Evolutionary conservation across 1,284 basidiomycete genomes (phyloP).

Genomic region (Cystobasidium sp.): DNA sequence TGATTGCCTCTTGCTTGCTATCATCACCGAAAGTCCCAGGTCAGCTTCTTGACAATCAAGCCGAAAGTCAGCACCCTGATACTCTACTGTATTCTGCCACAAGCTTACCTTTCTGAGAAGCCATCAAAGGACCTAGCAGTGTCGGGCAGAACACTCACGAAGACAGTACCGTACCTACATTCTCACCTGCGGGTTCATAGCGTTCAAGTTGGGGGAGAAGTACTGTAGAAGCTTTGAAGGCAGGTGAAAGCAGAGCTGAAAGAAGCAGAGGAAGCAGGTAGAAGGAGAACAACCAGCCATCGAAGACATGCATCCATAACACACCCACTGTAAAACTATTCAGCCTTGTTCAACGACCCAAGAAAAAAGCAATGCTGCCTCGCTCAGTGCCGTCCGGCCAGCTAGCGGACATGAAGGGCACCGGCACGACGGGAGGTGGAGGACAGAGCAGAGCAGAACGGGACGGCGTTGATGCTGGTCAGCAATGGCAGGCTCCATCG

Average conservation of each 20-base stretch:
- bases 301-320: conserved; percentile 2
- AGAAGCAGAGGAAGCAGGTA: not conserved
- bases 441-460: not conserved
- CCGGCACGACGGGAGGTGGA: not conserved
- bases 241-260: not conserved
- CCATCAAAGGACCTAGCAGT: no score
- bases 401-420: conserved; percentile 6
- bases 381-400: conserved; percentile 8
- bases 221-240: no score
- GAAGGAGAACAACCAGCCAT: not conserved
- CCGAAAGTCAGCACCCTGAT: not conserved
- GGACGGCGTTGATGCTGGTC: not conserved
- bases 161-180: no score
- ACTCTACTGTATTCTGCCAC: no score
- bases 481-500: not conserved
- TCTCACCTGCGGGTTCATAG: no score
- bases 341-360: not conserved
- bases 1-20: not conserved
- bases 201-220: no score
- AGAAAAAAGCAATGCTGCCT: not conserved
- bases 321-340: no score
- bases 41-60: not conserved
- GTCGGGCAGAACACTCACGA: no score
- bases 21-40: not conserved
- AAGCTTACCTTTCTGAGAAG: no score